A percentile compares a stretch with the other conserved stretches of the same genome.
phyloP scores from a whole-genome alignment of 495 filamentous ascomycete genomes.

The Recurvomyces mirabilis region DNA sequence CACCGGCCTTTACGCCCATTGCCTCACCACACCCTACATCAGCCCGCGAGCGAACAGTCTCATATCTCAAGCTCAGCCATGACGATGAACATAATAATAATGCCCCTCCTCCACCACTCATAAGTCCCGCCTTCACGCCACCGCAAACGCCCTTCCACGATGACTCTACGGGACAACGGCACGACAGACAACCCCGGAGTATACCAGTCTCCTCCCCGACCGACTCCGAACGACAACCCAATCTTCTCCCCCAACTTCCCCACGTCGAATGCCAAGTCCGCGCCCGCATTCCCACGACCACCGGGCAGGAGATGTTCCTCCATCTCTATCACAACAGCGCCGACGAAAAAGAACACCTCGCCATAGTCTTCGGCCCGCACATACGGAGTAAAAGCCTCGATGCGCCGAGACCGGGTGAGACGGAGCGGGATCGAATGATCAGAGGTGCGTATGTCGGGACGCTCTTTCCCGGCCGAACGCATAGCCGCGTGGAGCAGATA shows the following conservation, averaged over 20 bases:
- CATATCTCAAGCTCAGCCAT: conserved; percentile 21
- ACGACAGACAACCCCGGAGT: conserved; percentile 20
- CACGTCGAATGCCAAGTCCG: conserved; percentile 34
- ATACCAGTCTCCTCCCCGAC: conserved; percentile 24
- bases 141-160: conserved; percentile 31
- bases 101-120: conserved; percentile 18
- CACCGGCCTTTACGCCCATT: conserved; percentile 27
- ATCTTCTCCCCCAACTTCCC: conserved; percentile 28
- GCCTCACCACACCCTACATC: conserved; percentile 21
- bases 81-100: conserved; percentile 1
- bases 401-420: conserved; percentile 70
- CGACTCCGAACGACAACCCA: conserved; percentile 2
- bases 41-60: conserved; percentile 17
- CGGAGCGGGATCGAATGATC: conserved; percentile 92
- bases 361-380: conserved; percentile 86
- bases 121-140: conserved; percentile 37
- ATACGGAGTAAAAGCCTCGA: conserved; percentile 78
- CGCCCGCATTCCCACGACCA: conserved; percentile 45
- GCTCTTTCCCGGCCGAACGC: conserved; percentile 75
- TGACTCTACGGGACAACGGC: conserved; percentile 15
- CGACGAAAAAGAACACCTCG: conserved; percentile 91
- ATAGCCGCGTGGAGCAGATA: conserved; percentile 40
- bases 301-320: conserved; percentile 89
- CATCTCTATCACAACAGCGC: conserved; percentile 88
- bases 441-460: conserved; percentile 83